Conservation (phyloP, 306 rosid species). For the Hippophae rhamnoides region DNA sequence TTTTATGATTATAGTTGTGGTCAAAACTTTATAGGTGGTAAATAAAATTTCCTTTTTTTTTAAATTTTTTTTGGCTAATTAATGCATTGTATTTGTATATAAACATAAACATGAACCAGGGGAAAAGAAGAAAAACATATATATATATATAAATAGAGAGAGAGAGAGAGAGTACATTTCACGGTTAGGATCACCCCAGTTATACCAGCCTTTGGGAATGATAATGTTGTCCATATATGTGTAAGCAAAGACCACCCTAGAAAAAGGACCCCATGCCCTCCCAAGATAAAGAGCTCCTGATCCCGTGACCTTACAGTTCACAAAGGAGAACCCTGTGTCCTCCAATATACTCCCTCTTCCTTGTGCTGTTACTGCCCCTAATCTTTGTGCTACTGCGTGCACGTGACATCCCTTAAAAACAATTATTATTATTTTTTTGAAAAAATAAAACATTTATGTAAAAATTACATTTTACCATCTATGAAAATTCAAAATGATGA, state of each 20-base stretch:
- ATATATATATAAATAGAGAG: neutral
- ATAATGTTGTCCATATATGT: conserved; percentile 95
- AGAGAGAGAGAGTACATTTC: conserved; percentile 41
- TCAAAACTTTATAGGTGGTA: too few species aligned
- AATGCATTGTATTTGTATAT: too few species aligned
- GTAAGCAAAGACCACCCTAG: conserved; percentile 78
- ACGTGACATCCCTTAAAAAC: conserved; percentile 70
- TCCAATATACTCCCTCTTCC: conserved; percentile 71
- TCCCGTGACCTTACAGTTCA: conserved; percentile 93
- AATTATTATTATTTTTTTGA: neutral
- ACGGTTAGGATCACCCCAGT: conserved; percentile 95
- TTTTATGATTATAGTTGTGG: too few species aligned
- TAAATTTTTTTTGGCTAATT: too few species aligned
- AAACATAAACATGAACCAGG: too few species aligned
- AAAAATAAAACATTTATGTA: neutral
- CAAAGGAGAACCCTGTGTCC: conserved; percentile 94
- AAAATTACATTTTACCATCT: neutral
- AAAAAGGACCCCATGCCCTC: conserved; percentile 98
- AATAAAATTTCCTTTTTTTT: too few species aligned
- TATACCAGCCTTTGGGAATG: conserved; percentile 95
- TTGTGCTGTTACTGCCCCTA: conserved; percentile 89
- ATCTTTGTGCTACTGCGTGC: conserved; percentile 70
- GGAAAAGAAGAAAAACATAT: too few species aligned
- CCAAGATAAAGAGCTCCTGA: conserved; percentile 95
- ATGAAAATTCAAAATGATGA: neutral